Conservation (phyloP, 202 grass and related monocot genomes). For the Setaria italica region DNA sequence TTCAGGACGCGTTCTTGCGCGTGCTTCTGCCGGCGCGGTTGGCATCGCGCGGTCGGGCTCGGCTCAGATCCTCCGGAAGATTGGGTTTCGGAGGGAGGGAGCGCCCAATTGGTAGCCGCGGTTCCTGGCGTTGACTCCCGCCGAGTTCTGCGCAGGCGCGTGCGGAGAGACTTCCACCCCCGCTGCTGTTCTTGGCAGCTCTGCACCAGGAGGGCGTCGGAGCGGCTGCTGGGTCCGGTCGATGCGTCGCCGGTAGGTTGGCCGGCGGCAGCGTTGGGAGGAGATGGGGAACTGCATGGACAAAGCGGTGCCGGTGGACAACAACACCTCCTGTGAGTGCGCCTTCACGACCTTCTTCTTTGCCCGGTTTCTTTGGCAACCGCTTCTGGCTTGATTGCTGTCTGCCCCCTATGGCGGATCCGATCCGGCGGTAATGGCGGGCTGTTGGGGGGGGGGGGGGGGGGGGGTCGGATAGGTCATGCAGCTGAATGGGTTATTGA, state of each 20-base stretch:
- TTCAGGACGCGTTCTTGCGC: neutral
- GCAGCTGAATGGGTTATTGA: too few species aligned
- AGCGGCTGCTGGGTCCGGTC: neutral
- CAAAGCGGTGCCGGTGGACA: constrained; percentile 40
- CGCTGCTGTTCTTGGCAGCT: neutral
- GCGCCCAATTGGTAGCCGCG: neutral
- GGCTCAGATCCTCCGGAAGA: constrained; percentile 25
- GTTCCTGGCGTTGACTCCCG: neutral
- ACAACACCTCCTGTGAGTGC: constrained; percentile 53
- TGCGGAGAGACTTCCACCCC: neutral
- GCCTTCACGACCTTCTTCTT: constrained; percentile 4
- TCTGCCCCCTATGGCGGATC: neutral
- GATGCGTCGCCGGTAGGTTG: constrained; percentile 27
- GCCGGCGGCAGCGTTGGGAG: neutral
- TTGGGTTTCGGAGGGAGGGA: neutral
- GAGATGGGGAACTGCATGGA: constrained; percentile 76
- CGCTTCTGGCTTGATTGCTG: constrained; percentile 12
- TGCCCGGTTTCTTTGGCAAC: neutral
- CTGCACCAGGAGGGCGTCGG: neutral
- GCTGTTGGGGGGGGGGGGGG: neutral
- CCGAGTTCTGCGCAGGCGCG: neutral
- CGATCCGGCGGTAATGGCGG: constrained; percentile 1
- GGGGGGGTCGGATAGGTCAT: too few species aligned
- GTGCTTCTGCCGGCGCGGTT: neutral
- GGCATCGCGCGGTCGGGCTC: neutral